phyloP scores from a whole-genome alignment of 78 protist genomes.

The Anaeramoeba flamelloides region DNA sequence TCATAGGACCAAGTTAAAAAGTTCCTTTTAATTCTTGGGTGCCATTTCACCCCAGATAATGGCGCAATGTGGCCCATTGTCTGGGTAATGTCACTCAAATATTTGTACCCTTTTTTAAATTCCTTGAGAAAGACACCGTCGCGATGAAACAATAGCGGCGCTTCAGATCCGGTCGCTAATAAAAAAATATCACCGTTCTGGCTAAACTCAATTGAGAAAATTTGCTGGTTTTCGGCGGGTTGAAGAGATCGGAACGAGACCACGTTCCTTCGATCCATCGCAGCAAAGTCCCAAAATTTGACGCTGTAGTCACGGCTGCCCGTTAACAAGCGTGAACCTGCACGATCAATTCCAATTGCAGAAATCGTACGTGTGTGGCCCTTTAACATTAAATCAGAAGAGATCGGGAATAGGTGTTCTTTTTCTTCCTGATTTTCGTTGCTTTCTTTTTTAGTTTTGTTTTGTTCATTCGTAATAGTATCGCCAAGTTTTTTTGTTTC shows the following conservation, averaged over 20 bases:
- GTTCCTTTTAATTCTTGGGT: background rate
- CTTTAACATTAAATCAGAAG: no score
- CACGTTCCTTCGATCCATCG: background rate
- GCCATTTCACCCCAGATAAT: background rate
- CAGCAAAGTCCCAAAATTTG: conserved; percentile 1
- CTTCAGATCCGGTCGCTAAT: background rate
- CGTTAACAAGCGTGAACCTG: background rate
- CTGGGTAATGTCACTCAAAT: background rate
- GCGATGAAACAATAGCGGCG: background rate
- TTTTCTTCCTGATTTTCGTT: no score
- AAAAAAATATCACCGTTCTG: background rate
- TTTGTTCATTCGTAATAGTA: no score
- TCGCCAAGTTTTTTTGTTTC: no score
- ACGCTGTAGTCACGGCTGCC: background rate
- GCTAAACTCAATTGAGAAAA: background rate
- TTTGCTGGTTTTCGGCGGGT: background rate
- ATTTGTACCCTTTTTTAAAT: background rate
- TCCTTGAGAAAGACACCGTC: background rate
- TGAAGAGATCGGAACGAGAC: background rate
- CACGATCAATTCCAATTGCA: no score
- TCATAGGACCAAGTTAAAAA: background rate
- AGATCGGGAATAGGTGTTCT: no score
- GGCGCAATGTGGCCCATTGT: background rate
- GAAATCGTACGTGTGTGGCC: no score
- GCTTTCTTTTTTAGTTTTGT: no score